These are phyloP conservation scores for barley (Hordeum vulgare) DNA, from an alignment of 176 grass and related monocot species.

Conservation along the genomic window DNA sequence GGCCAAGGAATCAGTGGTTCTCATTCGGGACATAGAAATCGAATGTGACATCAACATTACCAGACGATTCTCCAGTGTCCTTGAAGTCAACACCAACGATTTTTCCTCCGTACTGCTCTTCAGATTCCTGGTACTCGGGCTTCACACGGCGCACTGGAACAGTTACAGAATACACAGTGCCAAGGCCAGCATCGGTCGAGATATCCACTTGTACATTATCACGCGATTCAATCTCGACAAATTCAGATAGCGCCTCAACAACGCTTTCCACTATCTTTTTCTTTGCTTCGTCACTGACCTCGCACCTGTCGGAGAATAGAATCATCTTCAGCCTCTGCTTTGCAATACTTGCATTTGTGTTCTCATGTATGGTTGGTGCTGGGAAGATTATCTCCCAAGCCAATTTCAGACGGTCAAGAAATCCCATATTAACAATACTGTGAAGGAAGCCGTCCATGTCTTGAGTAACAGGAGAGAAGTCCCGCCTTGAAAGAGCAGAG, in stretches of 20 bases:
- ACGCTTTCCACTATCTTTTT: conserved; percentile 83
- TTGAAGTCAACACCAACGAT: conserved; percentile 79
- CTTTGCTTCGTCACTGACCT: conserved; percentile 91
- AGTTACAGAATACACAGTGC: conserved; percentile 79
- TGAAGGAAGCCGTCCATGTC: conserved; percentile 62
- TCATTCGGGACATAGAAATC: conserved; percentile 77
- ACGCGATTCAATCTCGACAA: conserved; percentile 88
- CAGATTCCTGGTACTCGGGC: conserved; percentile 85
- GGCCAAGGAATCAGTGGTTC: conserved; percentile 31
- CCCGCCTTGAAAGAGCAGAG: conserved; percentile 31
- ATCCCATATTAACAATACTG: conserved; percentile 60
- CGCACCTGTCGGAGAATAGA: conserved; percentile 86
- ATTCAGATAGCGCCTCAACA: conserved; percentile 62
- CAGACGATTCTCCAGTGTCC: conserved; percentile 70
- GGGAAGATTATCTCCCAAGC: conserved; percentile 88
- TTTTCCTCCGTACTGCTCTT: conserved; percentile 83
- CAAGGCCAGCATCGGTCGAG: conserved; percentile 72
- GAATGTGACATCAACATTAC: conserved; percentile 78
- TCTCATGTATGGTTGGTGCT: conserved; percentile 37
- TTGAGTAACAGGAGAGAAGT: conserved; percentile 50
- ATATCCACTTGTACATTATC: conserved; percentile 93
- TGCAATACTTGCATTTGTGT: conserved; percentile 84
- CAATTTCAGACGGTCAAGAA: conserved; percentile 70
- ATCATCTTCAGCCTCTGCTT: conserved; percentile 98
- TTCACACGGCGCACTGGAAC: conserved; percentile 78